Conservation (phyloP, 179 eudicot genomes). For the Silene coronaria region DNA sequence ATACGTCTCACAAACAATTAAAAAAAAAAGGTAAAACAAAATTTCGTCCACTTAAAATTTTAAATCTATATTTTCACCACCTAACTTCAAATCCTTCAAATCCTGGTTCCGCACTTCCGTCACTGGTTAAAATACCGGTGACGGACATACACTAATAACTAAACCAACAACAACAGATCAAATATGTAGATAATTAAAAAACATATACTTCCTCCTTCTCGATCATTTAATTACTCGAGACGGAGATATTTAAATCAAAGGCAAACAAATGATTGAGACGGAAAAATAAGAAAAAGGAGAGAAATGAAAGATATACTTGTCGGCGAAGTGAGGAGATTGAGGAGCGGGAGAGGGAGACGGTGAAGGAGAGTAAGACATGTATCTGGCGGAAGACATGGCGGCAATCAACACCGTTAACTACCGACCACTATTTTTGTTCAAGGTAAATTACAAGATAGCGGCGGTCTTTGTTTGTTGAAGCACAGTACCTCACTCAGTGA, state of each 20-base stretch:
- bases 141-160: background rate
- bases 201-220: no score
- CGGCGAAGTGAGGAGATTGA: constrained; percentile 82
- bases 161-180: background rate
- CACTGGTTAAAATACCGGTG: background rate
- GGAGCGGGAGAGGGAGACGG: constrained; percentile 61
- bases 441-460: background rate
- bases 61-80: no score
- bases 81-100: no score
- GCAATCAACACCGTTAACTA: background rate
- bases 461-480: background rate
- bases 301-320: constrained; percentile 30
- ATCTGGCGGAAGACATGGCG: constrained; percentile 72
- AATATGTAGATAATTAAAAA: background rate
- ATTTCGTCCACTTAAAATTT: no score
- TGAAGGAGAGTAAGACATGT: constrained; percentile 72
- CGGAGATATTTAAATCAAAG: no score
- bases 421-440: background rate
- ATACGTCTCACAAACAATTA: no score
- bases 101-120: no score
- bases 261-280: background rate
- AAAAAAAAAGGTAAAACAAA: no score
- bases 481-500: no score
- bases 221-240: no score
- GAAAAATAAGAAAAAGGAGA: constrained; percentile 40